These are phyloP conservation scores for Zygosaccharomyces pseudorouxii DNA, from an alignment of 805 yeast species.

Conservation along the genomic window DNA sequence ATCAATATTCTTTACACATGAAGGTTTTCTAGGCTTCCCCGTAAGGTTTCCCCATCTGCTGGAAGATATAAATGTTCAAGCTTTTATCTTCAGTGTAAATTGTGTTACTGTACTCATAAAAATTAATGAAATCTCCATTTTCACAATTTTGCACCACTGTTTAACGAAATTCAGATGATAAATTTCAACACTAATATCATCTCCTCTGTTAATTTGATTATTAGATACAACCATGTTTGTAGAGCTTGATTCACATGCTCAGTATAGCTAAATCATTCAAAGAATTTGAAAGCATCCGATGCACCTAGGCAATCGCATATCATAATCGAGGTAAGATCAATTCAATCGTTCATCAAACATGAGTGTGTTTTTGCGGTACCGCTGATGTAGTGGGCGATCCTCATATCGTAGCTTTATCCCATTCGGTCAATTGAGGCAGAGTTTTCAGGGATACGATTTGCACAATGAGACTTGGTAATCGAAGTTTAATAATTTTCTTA, in stretches of 20 bases:
- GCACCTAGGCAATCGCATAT: conserved; percentile 77
- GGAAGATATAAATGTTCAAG: conserved; percentile 78
- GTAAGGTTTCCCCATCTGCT: conserved; percentile 60
- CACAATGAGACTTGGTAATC: conserved; percentile 52
- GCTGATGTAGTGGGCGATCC: conserved; percentile 56
- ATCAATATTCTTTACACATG: conserved; percentile 84
- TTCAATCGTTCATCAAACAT: conserved; percentile 63
- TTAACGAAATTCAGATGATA: conserved; percentile 65
- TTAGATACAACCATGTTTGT: conserved; percentile 62
- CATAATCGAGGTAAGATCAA: conserved; percentile 64
- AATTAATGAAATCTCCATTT: conserved; percentile 67
- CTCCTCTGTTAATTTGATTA: conserved; percentile 74
- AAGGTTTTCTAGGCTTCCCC: conserved; percentile 70
- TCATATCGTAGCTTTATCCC: conserved; percentile 71
- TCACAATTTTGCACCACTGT: conserved; percentile 52
- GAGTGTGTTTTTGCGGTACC: conserved; percentile 65
- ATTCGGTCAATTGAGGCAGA: conserved; percentile 45
- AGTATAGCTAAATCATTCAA: conserved; percentile 71
- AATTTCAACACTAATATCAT: conserved; percentile 81
- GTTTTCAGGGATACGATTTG: conserved; percentile 71
- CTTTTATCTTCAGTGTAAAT: conserved; percentile 81
- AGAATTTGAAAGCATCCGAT: conserved; percentile 65
- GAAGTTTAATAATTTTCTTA: conserved; percentile 34
- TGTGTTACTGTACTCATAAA: conserved; percentile 83
- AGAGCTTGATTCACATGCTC: conserved; percentile 50